Evolutionary conservation across 2,329 filamentous ascomycete genomes (phyloP).

Genomic region (Metarhizium humberi): DNA sequence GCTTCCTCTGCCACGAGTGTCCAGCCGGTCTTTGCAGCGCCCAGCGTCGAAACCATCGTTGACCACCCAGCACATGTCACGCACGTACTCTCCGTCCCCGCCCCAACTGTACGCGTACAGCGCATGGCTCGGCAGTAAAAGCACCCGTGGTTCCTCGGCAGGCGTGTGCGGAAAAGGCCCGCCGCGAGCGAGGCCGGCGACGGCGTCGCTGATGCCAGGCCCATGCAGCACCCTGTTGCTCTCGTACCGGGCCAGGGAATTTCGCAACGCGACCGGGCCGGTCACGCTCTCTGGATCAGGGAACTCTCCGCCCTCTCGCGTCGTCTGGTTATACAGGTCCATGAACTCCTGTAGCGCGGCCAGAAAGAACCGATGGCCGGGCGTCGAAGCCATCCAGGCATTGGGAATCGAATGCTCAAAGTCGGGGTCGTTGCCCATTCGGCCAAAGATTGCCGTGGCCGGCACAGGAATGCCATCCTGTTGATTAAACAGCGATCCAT

Average conservation of each 20-base stretch:
- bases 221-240: not conserved
- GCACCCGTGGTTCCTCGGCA: constrained; percentile 7
- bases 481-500: not conserved
- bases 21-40: constrained; percentile 12
- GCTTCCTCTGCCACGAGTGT: constrained; percentile 12
- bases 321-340: not conserved
- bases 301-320: not conserved
- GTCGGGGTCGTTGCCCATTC: constrained; percentile 19
- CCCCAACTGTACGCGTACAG: constrained; percentile 19
- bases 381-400: constrained; percentile 26
- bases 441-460: constrained; percentile 18
- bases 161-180: not conserved
- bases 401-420: constrained; percentile 25
- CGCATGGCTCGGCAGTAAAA: constrained; percentile 12
- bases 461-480: not conserved
- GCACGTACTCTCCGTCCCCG: constrained; percentile 5
- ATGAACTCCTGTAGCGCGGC: constrained; percentile 10
- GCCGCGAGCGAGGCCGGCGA: too few species aligned
- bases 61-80: constrained; percentile 13
- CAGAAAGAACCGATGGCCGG: constrained; percentile 24
- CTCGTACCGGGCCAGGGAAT: constrained; percentile 9
- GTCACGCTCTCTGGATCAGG: constrained; percentile 6
- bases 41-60: constrained; percentile 9
- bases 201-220: too few species aligned
- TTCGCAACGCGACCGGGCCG: constrained; percentile 9